Evolutionary conservation across 2,329 filamentous ascomycete species (phyloP).

Genomic region (Trichoderma semiorbis): DNA sequence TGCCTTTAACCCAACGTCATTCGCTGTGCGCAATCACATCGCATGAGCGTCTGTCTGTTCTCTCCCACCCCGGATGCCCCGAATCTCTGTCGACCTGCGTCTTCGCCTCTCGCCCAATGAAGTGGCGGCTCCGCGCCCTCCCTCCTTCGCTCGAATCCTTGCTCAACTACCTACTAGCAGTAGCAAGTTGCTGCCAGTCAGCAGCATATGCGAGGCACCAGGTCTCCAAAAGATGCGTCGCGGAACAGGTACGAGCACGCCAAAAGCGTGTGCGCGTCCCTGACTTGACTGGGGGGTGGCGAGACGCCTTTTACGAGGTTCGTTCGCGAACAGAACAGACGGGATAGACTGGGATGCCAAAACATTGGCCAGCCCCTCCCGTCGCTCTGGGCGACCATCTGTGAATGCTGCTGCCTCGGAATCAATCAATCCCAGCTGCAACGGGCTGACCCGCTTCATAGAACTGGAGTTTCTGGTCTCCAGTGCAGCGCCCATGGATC

Average conservation of each 20-base stretch:
- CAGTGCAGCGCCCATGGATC: background rate
- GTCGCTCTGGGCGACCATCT: constrained; percentile 11
- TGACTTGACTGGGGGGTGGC: background rate
- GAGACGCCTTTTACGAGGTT: background rate
- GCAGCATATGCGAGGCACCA: constrained; percentile 18
- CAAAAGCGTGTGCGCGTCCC: background rate
- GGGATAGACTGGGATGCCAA: background rate
- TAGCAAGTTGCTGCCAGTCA: background rate
- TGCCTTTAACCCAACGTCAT: background rate
- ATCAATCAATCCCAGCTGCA: background rate
- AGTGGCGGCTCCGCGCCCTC: background rate
- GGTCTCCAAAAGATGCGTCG: constrained; percentile 11
- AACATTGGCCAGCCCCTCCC: background rate
- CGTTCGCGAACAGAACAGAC: background rate
- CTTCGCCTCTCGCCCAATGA: background rate
- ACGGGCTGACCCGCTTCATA: background rate
- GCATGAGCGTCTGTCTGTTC: constrained; percentile 2
- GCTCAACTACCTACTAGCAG: background rate
- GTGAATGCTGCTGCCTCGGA: background rate
- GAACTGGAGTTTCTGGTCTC: background rate
- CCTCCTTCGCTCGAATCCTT: background rate
- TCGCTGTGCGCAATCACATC: constrained; percentile 13
- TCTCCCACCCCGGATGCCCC: background rate
- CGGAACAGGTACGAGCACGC: background rate
- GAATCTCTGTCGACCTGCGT: background rate